These are phyloP conservation scores for Chamaecrista fasciculata DNA, from an alignment of 306 rosid species.

Conservation along the genomic window DNA sequence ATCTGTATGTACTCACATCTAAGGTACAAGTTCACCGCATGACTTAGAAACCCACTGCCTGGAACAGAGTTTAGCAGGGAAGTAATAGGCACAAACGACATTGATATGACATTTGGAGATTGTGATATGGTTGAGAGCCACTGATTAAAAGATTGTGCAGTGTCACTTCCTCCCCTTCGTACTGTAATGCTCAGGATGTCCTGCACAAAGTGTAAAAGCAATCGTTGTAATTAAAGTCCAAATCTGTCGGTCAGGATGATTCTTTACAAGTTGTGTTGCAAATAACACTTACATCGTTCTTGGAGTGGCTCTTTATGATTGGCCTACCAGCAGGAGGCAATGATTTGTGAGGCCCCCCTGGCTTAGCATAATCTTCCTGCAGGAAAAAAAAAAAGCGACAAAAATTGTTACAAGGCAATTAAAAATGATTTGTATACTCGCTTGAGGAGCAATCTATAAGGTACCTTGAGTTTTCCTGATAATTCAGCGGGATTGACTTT, in stretches of 20 bases:
- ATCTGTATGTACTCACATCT: conserved; percentile 78
- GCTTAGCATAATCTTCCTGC: conserved; percentile 49
- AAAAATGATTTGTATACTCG: not conserved
- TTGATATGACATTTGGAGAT: conserved; percentile 67
- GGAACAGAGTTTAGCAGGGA: conserved; percentile 68
- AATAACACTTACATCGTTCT: conserved; percentile 58
- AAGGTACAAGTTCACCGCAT: conserved; percentile 84
- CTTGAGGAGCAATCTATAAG: not conserved
- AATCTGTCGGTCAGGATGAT: conserved; percentile 4
- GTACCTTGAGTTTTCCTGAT: conserved; percentile 55
- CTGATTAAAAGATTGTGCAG: conserved; percentile 57
- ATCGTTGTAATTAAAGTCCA: conserved; percentile 6
- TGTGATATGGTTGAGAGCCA: conserved; percentile 87
- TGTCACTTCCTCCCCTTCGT: conserved; percentile 75
- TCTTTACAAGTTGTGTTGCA: conserved; percentile 2
- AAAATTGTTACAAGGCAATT: not conserved
- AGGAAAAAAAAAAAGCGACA: not conserved
- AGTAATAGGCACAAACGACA: conserved; percentile 87
- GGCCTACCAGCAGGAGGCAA: conserved; percentile 43
- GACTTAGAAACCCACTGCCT: conserved; percentile 83
- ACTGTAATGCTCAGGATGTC: conserved; percentile 50
- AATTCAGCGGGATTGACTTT: conserved; percentile 33
- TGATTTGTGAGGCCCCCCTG: conserved; percentile 35
- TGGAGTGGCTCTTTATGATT: conserved; percentile 45
- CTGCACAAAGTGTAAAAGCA: conserved; percentile 38